phyloP scores from a whole-genome alignment of 2,329 filamentous ascomycete genomes.

The Ophidiomyces ophidiicola region DNA sequence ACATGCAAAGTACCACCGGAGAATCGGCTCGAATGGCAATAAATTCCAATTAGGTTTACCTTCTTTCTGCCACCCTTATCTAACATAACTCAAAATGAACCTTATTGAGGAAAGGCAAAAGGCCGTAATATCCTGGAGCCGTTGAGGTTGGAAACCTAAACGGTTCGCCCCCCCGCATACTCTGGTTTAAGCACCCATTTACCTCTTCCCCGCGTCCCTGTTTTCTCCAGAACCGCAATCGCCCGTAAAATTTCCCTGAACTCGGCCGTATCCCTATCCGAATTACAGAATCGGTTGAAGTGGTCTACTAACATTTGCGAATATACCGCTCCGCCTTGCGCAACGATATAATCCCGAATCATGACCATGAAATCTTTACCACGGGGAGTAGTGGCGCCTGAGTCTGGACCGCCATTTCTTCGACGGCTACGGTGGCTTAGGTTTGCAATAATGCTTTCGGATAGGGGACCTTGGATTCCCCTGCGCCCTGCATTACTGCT shows the following conservation, averaged over 20 bases:
- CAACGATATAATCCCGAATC: conserved; percentile 67
- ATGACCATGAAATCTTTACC: conserved; percentile 54
- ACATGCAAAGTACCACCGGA: too few relatives aligned
- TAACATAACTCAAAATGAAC: too few relatives aligned
- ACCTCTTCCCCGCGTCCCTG: conserved; percentile 38
- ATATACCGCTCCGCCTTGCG: conserved; percentile 65
- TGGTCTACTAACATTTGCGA: conserved; percentile 82
- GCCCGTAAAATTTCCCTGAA: conserved; percentile 71
- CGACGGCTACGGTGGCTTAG: conserved; percentile 23
- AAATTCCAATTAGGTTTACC: too few relatives aligned
- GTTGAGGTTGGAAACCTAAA: not conserved
- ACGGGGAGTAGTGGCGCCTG: conserved; percentile 23
- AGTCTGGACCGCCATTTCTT: conserved; percentile 1
- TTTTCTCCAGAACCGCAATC: conserved; percentile 59
- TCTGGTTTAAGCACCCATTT: conserved; percentile 51
- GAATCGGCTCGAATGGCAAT: too few relatives aligned
- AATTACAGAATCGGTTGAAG: conserved; percentile 69
- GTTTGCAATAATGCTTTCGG: conserved; percentile 30
- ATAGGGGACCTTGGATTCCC: conserved; percentile 29
- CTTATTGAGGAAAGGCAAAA: too few relatives aligned
- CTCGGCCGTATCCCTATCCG: conserved; percentile 54
- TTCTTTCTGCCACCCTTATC: too few relatives aligned
- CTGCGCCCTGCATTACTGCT: conserved; percentile 26
- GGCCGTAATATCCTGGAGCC: not conserved
- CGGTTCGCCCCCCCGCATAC: conserved; percentile 24